A percentile compares a stretch with the other conserved stretches of the same genome.
These are phyloP conservation scores for Torulaspora franciscae DNA, from an alignment of 805 yeast species.

Conservation along the genomic window DNA sequence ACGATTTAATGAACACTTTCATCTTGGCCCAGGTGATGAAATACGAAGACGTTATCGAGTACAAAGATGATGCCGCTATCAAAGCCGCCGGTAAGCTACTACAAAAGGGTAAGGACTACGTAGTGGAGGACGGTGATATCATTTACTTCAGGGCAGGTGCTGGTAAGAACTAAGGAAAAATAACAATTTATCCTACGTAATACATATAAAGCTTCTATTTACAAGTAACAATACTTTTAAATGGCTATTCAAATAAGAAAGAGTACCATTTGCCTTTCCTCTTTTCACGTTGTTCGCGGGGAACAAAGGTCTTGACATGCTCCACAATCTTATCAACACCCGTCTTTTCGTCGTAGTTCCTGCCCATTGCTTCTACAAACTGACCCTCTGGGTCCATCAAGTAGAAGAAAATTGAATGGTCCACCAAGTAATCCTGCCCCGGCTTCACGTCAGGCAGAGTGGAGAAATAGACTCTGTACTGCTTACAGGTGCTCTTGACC, in stretches of 20 bases:
- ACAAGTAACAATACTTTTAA: constrained; percentile 11
- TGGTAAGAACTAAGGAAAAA: constrained; percentile 56
- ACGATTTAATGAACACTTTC: constrained; percentile 91
- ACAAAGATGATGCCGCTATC: constrained; percentile 75
- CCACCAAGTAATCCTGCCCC: constrained; percentile 94
- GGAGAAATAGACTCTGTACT: constrained; percentile 92
- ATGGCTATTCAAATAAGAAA: constrained; percentile 26
- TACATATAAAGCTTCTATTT: constrained; percentile 12
- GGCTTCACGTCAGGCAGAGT: constrained; percentile 92
- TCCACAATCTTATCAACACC: constrained; percentile 73
- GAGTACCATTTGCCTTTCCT: constrained; percentile 56
- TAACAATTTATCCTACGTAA: constrained; percentile 4
- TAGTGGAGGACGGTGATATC: constrained; percentile 92
- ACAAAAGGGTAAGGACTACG: constrained; percentile 92
- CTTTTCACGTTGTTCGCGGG: constrained; percentile 62
- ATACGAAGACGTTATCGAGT: constrained; percentile 70
- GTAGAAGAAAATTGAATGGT: constrained; percentile 95
- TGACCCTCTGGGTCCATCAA: constrained; percentile 98
- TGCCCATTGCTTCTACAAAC: constrained; percentile 89
- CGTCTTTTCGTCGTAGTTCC: constrained; percentile 74
- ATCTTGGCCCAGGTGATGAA: constrained; percentile 91
- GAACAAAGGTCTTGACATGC: constrained; percentile 71
- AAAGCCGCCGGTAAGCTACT: constrained; percentile 83
- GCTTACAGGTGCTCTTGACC: constrained; percentile 79
- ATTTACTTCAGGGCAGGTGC: constrained; percentile 92